Evolutionary conservation across 78 protist genomes (phyloP).

Genomic region (Creolimax fragrantissima): DNA sequence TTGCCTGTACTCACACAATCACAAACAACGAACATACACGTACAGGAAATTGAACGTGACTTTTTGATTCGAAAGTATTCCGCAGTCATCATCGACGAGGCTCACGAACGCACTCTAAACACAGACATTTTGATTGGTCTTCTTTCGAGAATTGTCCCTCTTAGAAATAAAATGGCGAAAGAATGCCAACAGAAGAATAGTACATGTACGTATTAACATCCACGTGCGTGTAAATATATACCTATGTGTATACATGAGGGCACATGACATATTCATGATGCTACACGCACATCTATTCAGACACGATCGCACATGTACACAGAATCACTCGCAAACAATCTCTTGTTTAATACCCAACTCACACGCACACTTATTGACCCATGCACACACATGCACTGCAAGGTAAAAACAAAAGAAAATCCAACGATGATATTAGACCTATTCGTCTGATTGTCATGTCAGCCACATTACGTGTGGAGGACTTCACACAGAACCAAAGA

Average conservation of each 20-base stretch:
- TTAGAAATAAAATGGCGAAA: neutral
- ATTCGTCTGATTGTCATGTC: slow-evolving; percentile 94
- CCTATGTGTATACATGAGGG: too few relatives aligned
- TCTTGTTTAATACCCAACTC: too few relatives aligned
- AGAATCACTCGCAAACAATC: too few relatives aligned
- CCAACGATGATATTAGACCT: slow-evolving; percentile 42
- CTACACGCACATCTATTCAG: too few relatives aligned
- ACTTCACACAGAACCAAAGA: slow-evolving; percentile 61
- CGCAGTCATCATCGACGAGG: slow-evolving; percentile 93
- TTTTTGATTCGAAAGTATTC: slow-evolving; percentile 66
- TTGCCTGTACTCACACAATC: too few relatives aligned
- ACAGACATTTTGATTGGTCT: slow-evolving; percentile 93
- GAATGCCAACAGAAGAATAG: neutral
- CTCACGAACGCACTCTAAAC: slow-evolving; percentile 80
- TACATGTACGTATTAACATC: neutral
- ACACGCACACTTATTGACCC: too few relatives aligned
- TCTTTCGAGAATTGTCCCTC: slow-evolving; percentile 87
- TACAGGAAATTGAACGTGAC: slow-evolving; percentile 76
- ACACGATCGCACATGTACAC: too few relatives aligned
- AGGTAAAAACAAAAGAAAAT: neutral
- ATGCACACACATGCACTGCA: too few relatives aligned
- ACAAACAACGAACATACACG: too few relatives aligned
- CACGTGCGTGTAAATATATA: neutral
- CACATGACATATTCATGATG: neutral
- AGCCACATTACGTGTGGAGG: slow-evolving; percentile 90